Evolutionary conservation across 805 yeast species (phyloP).

Genomic region (Nakazawaea peltata): DNA sequence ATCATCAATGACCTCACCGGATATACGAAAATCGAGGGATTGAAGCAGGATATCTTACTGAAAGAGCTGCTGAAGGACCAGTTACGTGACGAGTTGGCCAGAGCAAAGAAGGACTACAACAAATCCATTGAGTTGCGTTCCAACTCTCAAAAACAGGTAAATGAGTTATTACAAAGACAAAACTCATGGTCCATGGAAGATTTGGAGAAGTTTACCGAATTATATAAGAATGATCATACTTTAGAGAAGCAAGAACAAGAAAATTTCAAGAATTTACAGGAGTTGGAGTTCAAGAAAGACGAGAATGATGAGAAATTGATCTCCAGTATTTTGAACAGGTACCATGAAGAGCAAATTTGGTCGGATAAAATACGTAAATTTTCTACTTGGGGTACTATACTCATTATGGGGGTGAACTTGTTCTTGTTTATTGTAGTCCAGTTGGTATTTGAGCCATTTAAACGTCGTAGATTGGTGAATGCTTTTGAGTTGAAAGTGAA

Average conservation of each 20-base stretch:
- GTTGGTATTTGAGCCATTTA: conserved; percentile 90
- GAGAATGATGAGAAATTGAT: conserved; percentile 61
- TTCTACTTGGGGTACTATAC: conserved; percentile 95
- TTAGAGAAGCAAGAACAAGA: conserved; percentile 54
- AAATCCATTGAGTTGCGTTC: conserved; percentile 59
- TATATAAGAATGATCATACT: conserved; percentile 75
- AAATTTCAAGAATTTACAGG: conserved; percentile 38
- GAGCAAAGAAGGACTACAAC: conserved; percentile 42
- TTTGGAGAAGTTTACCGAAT: conserved; percentile 72
- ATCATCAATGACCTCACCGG: conserved; percentile 90
- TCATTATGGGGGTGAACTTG: conserved; percentile 81
- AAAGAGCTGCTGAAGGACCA: conserved; percentile 44
- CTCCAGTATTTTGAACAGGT: conserved; percentile 74
- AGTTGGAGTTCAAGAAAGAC: conserved; percentile 57
- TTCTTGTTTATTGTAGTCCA: conserved; percentile 75
- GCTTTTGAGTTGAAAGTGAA: conserved; percentile 79
- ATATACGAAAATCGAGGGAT: conserved; percentile 66
- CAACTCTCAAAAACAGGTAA: conserved; percentile 73
- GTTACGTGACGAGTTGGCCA: conserved; percentile 39
- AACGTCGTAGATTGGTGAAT: conserved; percentile 68
- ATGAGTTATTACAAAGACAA: conserved; percentile 80
- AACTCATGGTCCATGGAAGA: conserved; percentile 75
- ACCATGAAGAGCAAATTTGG: conserved; percentile 98
- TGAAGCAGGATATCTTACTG: conserved; percentile 52
- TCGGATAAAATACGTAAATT: conserved; percentile 91